These are phyloP conservation scores for Rhizoclosmatium sp. DNA, from an alignment of 192 early-diverging fungal genomes.

Conservation along the genomic window DNA sequence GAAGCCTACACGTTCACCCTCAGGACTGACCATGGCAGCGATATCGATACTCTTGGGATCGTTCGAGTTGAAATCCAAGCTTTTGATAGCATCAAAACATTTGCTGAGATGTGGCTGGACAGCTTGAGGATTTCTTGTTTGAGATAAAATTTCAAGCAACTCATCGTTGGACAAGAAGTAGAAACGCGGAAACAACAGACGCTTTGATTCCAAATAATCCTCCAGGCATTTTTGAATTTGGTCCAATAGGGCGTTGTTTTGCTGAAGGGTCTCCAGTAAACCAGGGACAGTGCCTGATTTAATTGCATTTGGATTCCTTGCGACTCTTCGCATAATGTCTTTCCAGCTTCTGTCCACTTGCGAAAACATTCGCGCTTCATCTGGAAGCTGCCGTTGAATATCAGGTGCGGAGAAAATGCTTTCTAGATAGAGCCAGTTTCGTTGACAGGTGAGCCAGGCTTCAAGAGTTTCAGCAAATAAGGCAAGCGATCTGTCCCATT, in stretches of 20 bases:
- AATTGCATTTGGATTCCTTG: slow-evolving; percentile 71
- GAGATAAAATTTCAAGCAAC: slow-evolving; percentile 68
- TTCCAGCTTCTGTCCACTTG: slow-evolving; percentile 71
- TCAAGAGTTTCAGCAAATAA: slow-evolving; percentile 68
- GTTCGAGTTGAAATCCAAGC: slow-evolving; percentile 59
- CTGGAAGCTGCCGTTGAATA: slow-evolving; percentile 71
- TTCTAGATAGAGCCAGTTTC: slow-evolving; percentile 70
- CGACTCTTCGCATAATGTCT: slow-evolving; percentile 64
- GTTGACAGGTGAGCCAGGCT: slow-evolving; percentile 64
- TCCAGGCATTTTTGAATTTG: slow-evolving; percentile 73
- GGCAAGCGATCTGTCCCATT: slow-evolving; percentile 65
- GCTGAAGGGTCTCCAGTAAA: slow-evolving; percentile 63
- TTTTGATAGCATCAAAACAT: slow-evolving; percentile 72
- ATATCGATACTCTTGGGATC: slow-evolving; percentile 70
- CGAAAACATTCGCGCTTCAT: slow-evolving; percentile 68
- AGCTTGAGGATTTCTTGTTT: slow-evolving; percentile 69
- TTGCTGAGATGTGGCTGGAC: slow-evolving; percentile 69
- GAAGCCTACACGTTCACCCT: slow-evolving; percentile 65
- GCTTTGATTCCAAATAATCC: slow-evolving; percentile 68
- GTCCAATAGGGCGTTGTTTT: slow-evolving; percentile 66
- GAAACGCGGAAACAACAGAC: slow-evolving; percentile 68
- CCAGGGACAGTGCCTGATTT: slow-evolving; percentile 66
- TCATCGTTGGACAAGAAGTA: slow-evolving; percentile 73
- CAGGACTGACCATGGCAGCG: slow-evolving; percentile 62
- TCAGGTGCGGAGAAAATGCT: slow-evolving; percentile 70